phyloP scores from a whole-genome alignment of 176 grass and related monocot genomes.

The Zizania latifolia region DNA sequence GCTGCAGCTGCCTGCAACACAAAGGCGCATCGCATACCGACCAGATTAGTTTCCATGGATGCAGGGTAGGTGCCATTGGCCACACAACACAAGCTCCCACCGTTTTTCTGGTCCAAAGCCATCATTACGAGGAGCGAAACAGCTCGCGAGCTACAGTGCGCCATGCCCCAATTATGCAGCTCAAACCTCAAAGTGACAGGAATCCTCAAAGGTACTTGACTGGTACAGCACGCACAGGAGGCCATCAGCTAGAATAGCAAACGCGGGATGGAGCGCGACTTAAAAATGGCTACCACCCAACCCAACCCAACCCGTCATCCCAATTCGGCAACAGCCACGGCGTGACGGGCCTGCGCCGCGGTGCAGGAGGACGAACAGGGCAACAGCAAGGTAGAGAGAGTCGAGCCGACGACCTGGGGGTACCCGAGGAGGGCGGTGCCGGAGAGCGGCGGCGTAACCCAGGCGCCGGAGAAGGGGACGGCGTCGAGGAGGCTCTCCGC shows the following conservation, averaged over 20 bases:
- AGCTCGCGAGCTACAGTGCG: not conserved
- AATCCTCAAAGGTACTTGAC: not conserved
- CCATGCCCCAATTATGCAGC: no score
- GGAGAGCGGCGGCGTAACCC: slow-evolving; percentile 14
- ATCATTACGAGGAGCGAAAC: not conserved
- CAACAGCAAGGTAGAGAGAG: not conserved
- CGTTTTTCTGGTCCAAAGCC: not conserved
- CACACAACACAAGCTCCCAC: not conserved
- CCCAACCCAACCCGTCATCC: not conserved
- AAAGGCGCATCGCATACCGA: not conserved
- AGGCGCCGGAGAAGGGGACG: no score
- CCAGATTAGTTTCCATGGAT: not conserved
- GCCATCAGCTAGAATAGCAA: not conserved
- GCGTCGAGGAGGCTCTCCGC: slow-evolving; percentile 10
- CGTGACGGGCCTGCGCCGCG: no score
- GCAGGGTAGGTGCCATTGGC: not conserved
- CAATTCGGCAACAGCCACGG: not conserved
- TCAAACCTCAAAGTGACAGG: not conserved
- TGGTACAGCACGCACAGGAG: not conserved
- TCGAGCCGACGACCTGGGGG: slow-evolving; percentile 25
- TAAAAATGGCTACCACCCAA: not conserved
- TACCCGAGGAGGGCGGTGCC: slow-evolving; percentile 27
- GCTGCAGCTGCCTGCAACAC: not conserved
- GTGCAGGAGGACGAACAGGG: no score
- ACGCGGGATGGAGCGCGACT: not conserved